Evolutionary conservation across 176 grass and related monocot genomes (phyloP).

Genomic region (Miscanthus lutarioriparius): DNA sequence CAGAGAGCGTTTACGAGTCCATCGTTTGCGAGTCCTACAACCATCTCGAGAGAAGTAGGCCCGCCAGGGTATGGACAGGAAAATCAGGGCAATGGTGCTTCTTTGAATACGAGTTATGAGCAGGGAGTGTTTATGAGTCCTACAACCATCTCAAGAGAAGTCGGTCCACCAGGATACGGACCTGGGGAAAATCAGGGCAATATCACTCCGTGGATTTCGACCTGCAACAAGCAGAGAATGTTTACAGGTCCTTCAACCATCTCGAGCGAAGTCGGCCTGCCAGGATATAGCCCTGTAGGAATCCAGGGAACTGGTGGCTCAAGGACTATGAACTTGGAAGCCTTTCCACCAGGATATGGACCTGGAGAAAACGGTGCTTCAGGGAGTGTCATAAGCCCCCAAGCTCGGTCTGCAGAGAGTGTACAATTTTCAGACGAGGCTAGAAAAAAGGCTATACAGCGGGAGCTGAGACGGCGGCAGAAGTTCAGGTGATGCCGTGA

Average conservation of each 20-base stretch:
- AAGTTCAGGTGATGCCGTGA: neutral
- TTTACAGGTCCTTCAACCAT: neutral
- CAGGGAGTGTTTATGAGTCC: neutral
- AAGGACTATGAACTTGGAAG: constrained; percentile 10
- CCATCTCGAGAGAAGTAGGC: neutral
- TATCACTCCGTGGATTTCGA: neutral
- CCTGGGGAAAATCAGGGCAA: constrained; percentile 2
- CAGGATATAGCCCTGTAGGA: constrained; percentile 4
- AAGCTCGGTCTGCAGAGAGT: neutral
- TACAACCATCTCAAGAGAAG: constrained; percentile 9
- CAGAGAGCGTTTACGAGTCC: neutral
- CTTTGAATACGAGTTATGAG: neutral
- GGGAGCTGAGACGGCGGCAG: constrained; percentile 49
- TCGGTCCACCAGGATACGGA: neutral
- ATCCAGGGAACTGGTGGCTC: neutral
- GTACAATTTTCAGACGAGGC: constrained; percentile 33
- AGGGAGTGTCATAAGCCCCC: constrained; percentile 1
- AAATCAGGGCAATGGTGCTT: neutral
- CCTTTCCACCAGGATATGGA: constrained; percentile 25
- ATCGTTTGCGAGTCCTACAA: neutral
- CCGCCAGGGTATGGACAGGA: neutral
- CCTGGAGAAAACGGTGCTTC: constrained; percentile 11
- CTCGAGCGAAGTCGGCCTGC: neutral
- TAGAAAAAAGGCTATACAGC: constrained; percentile 50
- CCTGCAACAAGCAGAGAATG: neutral